Evolutionary conservation across 2,329 filamentous ascomycete species (phyloP).

Genomic region (Colletotrichum sp.): DNA sequence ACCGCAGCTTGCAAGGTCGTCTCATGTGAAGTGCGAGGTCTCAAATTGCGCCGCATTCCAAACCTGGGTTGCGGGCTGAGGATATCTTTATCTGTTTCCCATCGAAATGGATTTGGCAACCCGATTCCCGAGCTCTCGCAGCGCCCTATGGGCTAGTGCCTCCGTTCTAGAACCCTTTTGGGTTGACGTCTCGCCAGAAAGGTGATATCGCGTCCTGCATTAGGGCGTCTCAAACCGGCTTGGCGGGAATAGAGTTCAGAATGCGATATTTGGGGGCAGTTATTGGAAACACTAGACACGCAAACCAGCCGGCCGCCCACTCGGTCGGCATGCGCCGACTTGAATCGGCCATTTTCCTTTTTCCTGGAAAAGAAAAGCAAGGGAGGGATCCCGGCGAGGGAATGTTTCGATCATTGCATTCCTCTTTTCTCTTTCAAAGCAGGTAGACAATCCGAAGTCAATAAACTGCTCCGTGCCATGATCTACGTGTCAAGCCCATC

Average conservation of each 20-base stretch:
- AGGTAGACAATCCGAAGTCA: not conserved
- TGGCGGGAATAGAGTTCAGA: conserved; percentile 3
- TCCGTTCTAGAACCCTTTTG: not conserved
- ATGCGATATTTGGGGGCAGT: not conserved
- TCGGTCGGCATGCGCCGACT: not conserved
- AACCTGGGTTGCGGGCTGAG: not conserved
- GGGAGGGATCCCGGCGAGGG: not conserved
- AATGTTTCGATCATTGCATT: not conserved
- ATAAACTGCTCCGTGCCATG: not conserved
- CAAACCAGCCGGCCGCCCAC: not conserved
- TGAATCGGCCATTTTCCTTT: not conserved
- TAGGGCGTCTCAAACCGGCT: conserved; percentile 7
- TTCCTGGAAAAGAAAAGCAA: not conserved
- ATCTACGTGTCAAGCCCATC: conserved; percentile 1
- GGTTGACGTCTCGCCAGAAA: not conserved
- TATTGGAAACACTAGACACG: not conserved
- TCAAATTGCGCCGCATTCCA: not conserved
- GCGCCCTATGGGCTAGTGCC: not conserved
- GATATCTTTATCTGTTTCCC: not conserved
- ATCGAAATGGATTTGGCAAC: not conserved
- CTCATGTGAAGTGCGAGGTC: not conserved
- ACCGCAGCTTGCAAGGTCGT: not conserved
- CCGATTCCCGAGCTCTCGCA: not conserved
- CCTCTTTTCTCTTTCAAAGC: not conserved
- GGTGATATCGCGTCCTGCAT: conserved; percentile 8